Percentiles rank a stretch among this genome's conserved stretches.
Evolutionary conservation across 2,329 filamentous ascomycete genomes (phyloP).

Genomic region (Diaporthe helianthi): DNA sequence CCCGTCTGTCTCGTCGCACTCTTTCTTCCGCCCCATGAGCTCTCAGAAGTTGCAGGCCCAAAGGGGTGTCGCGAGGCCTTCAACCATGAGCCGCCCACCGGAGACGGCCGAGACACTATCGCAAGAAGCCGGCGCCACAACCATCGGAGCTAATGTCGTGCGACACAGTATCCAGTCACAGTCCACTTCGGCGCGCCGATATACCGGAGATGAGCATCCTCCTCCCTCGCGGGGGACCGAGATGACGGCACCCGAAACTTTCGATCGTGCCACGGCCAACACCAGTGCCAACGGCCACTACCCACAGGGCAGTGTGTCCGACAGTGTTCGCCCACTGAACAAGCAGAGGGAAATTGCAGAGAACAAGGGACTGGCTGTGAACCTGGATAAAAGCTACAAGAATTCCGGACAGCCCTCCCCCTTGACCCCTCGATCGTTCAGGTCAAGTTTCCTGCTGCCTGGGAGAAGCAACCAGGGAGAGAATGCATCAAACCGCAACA

Average conservation of each 20-base stretch:
- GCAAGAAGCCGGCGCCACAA: conserved; percentile 9
- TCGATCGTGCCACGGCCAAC: conserved; percentile 76
- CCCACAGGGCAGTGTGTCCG: conserved; percentile 68
- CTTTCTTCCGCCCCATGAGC: conserved; percentile 96
- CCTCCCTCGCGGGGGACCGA: conserved; percentile 45
- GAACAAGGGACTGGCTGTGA: conserved; percentile 58
- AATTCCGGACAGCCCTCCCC: conserved; percentile 62
- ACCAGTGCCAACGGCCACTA: conserved; percentile 73
- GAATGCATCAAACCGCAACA: conserved; percentile 61
- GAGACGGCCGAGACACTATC: conserved; percentile 31
- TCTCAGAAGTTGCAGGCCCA: conserved; percentile 94
- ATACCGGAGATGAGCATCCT: conserved; percentile 30
- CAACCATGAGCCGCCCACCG: conserved; percentile 49
- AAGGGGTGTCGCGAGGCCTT: conserved; percentile 64
- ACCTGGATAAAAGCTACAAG: conserved; percentile 67
- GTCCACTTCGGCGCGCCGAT: conserved; percentile 38
- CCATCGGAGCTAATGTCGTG: conserved; percentile 33
- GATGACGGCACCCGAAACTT: conserved; percentile 71
- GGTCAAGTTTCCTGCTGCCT: conserved; percentile 75
- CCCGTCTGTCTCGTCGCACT: conserved; percentile 84
- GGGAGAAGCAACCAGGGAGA: conserved; percentile 58
- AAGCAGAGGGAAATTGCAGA: conserved; percentile 56
- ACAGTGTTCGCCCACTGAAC: conserved; percentile 81
- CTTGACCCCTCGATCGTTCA: conserved; percentile 76
- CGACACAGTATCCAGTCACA: conserved; percentile 43